A percentile compares a stretch with the other conserved stretches of the same genome.
Conservation (phyloP, 1,139 yeast genomes). For the Blastobotrys raffinosifermentans region DNA sequence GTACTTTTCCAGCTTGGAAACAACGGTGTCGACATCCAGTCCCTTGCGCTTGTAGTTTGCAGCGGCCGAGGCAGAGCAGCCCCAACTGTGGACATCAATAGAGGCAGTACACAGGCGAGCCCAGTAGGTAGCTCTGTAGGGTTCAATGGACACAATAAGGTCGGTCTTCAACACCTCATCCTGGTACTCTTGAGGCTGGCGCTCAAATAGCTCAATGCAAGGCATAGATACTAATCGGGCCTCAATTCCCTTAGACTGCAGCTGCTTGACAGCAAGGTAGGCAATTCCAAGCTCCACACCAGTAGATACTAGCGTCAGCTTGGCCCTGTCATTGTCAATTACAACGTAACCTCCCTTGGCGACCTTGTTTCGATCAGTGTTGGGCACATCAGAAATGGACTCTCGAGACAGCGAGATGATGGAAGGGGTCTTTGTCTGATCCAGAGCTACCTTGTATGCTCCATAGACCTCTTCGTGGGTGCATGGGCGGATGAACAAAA, state of each 20-base stretch:
- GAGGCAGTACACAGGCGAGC: constrained; percentile 5
- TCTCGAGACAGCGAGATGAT: constrained; percentile 31
- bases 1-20: too few species aligned
- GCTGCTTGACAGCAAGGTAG: constrained; percentile 29
- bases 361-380: constrained; percentile 26
- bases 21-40: constrained; percentile 4
- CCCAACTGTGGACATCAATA: constrained; percentile 3
- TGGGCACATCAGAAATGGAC: constrained; percentile 25
- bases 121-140: constrained; percentile 31
- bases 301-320: constrained; percentile 28
- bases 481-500: constrained; percentile 31
- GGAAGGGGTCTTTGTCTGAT: constrained; percentile 23
- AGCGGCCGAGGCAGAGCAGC: constrained; percentile 5
- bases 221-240: constrained; percentile 35
- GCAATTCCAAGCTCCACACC: constrained; percentile 35
- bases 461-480: constrained; percentile 33
- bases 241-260: constrained; percentile 25
- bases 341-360: constrained; percentile 31
- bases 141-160: constrained; percentile 33
- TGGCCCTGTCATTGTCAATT: constrained; percentile 21
- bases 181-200: constrained; percentile 28
- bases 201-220: constrained; percentile 29
- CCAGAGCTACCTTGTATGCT: constrained; percentile 31
- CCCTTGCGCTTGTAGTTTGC: constrained; percentile 4
- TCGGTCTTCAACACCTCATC: constrained; percentile 23